Conservation (phyloP, 2,329 filamentous ascomycete genomes). For the Bertia moriformis region DNA sequence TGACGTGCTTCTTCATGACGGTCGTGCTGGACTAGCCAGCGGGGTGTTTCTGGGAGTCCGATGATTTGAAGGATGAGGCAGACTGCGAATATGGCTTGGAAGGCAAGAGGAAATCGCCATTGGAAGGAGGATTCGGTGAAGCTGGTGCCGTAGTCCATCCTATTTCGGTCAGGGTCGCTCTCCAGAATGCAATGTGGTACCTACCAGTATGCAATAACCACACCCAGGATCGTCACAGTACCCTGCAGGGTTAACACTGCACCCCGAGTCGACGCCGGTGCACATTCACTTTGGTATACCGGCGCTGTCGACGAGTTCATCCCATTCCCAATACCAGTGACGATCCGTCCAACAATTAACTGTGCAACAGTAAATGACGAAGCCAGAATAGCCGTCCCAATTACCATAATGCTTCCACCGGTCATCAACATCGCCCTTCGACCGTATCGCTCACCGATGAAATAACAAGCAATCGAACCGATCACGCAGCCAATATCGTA, state of each 20-base stretch:
- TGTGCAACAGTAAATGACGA: constrained; percentile 22
- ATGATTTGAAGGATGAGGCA: constrained; percentile 18
- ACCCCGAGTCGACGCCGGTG: constrained; percentile 25
- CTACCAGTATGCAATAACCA: constrained; percentile 25
- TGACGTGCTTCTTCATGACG: constrained; percentile 12
- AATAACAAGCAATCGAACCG: constrained; percentile 14
- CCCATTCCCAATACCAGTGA: constrained; percentile 26
- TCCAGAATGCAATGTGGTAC: constrained; percentile 3
- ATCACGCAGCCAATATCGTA: constrained; percentile 18
- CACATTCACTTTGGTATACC: constrained; percentile 13
- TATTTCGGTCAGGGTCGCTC: neutral
- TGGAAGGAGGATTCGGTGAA: constrained; percentile 10
- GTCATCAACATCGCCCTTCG: constrained; percentile 23
- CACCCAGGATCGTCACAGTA: constrained; percentile 27
- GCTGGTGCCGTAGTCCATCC: constrained; percentile 5
- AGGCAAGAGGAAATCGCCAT: constrained; percentile 26
- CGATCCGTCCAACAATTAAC: constrained; percentile 26
- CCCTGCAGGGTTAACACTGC: constrained; percentile 32
- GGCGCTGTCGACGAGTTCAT: constrained; percentile 23
- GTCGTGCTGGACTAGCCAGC: constrained; percentile 17
- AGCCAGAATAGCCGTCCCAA: constrained; percentile 24
- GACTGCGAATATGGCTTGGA: constrained; percentile 22
- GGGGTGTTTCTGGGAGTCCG: constrained; percentile 20
- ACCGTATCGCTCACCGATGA: constrained; percentile 24
- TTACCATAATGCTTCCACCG: constrained; percentile 23